phyloP scores from a whole-genome alignment of 345 rosid genomes.

The Aethionema arabicum region DNA sequence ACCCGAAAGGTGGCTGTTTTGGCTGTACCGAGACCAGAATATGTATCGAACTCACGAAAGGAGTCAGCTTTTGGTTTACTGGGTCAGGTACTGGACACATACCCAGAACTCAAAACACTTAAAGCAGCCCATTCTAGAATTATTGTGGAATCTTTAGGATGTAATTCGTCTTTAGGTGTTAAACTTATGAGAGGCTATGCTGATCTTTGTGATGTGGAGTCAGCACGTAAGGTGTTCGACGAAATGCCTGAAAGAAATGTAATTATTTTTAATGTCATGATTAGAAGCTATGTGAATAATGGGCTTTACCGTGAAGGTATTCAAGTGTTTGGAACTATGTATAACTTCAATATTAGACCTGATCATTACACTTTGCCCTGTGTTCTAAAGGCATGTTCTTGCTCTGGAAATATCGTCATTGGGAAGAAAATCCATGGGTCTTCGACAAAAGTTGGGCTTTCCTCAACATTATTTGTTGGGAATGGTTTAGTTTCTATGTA shows the following conservation, averaged over 20 bases:
- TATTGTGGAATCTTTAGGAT: constrained; percentile 31
- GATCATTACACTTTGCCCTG: constrained; percentile 75
- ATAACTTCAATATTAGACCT: constrained; percentile 41
- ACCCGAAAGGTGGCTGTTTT: constrained; percentile 14
- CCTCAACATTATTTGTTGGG: constrained; percentile 52
- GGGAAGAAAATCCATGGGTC: constrained; percentile 63
- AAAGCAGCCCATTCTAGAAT: constrained; percentile 47
- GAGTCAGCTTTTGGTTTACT: constrained; percentile 28
- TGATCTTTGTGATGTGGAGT: constrained; percentile 40
- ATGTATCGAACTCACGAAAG: constrained; percentile 13
- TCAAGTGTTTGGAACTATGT: constrained; percentile 44
- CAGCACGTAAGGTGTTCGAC: constrained; percentile 65
- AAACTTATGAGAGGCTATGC: constrained; percentile 64
- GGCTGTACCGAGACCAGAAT: constrained; percentile 14
- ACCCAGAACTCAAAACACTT: constrained; percentile 53
- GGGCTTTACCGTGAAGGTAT: constrained; percentile 48
- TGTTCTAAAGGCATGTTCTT: constrained; percentile 71
- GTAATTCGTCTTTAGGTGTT: constrained; percentile 51
- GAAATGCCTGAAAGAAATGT: constrained; percentile 63
- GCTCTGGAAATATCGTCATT: constrained; percentile 44
- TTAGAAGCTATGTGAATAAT: constrained; percentile 66
- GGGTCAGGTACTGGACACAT: constrained; percentile 46
- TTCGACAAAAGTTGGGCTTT: constrained; percentile 52
- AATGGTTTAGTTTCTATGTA: constrained; percentile 72
- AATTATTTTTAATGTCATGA: constrained; percentile 70